A percentile compares a stretch with the other conserved stretches of the same genome.
Conservation (phyloP, 2,329 filamentous ascomycete genomes). For the Nothomitra cinnamomea region DNA sequence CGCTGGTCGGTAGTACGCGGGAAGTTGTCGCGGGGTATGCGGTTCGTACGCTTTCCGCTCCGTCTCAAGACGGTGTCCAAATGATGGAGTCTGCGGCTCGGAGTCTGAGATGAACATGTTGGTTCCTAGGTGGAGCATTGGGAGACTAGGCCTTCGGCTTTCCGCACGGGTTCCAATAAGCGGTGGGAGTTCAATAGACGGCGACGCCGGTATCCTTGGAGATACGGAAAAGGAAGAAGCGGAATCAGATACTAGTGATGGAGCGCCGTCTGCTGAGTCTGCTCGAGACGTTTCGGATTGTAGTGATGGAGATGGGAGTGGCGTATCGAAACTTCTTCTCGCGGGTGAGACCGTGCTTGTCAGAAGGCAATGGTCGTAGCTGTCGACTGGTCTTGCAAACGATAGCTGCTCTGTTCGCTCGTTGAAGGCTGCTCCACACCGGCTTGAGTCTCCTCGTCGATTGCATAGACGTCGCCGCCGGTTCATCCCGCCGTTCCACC, state of each 20-base stretch:
- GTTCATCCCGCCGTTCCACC: constrained; percentile 93
- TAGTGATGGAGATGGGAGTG: constrained; percentile 45
- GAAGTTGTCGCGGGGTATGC: not conserved
- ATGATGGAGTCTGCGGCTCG: not conserved
- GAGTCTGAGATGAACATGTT: constrained; percentile 9
- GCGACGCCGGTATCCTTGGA: constrained; percentile 24
- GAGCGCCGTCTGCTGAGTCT: constrained; percentile 24
- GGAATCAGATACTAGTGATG: constrained; percentile 54
- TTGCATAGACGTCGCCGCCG: constrained; percentile 39
- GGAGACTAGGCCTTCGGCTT: constrained; percentile 16
- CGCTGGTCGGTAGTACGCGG: not conserved
- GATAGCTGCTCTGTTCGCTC: constrained; percentile 19
- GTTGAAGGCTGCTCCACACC: constrained; percentile 13
- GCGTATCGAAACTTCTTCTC: constrained; percentile 25
- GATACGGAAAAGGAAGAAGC: constrained; percentile 46
- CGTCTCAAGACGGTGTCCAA: not conserved
- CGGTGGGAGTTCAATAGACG: constrained; percentile 17
- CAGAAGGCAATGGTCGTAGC: constrained; percentile 17
- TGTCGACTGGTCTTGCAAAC: constrained; percentile 15
- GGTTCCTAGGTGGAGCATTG: constrained; percentile 11
- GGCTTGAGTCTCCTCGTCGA: constrained; percentile 8
- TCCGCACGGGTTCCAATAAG: constrained; percentile 9
- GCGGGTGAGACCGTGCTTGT: constrained; percentile 19
- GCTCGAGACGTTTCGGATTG: constrained; percentile 37
- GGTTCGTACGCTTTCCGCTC: not conserved